Base-by-base conservation (phyloP, 2,329 filamentous ascomycete genomes). In the Alternaria incomplexa region DNA sequence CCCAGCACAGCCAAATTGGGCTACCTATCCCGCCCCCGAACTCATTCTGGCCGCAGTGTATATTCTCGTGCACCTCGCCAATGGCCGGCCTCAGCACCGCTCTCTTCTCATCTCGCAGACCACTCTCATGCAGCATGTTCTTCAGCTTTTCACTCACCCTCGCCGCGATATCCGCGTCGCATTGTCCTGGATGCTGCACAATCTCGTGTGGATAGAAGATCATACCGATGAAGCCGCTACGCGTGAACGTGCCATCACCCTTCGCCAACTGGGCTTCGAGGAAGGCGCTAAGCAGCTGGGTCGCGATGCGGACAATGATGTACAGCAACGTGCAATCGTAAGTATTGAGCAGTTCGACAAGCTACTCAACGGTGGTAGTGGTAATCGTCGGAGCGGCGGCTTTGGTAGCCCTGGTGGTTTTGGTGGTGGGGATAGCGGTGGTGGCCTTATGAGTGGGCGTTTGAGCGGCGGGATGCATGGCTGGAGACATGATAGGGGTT, bases 21-120 rank as follows among this genome's bases (percentile, higher is more conserved):
- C 73, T 17, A 36, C 58, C 56, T 76, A 77, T 62, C 74, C 67
- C 64, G 79, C 63, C 67, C 58, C 74, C 23, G 91, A 93, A 79
- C 91, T 97, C 65, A 86, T 97, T 55, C 87, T 88, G 71, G 87
- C 92, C 3, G 91, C 95, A 11, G 88, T 93, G 26, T 96, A 90
- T 76, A 90, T 97, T 60, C 85, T 98, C 52, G 90, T 96, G 13
- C 93, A 98, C 81, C 89, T 98, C 71, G 93, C 93, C 17, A 95
- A 94, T 10, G 93, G 93, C 67, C 84, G 90, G 12, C 89, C 93
- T 4, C 86, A 88, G 28, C 93, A 97, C 79, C 89, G 93, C 58
- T 89, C 94, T 73, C 73, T 80, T 54, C 71, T 81, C 58, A 75
- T 96, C 56, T 85, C 89, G 4, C 93, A 97, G 78, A 90, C 88